Evolutionary conservation across 495 filamentous ascomycete genomes (phyloP), one percentile per base, ranked within the genome.

Genomic region (Penicillium argentinense): DNA sequence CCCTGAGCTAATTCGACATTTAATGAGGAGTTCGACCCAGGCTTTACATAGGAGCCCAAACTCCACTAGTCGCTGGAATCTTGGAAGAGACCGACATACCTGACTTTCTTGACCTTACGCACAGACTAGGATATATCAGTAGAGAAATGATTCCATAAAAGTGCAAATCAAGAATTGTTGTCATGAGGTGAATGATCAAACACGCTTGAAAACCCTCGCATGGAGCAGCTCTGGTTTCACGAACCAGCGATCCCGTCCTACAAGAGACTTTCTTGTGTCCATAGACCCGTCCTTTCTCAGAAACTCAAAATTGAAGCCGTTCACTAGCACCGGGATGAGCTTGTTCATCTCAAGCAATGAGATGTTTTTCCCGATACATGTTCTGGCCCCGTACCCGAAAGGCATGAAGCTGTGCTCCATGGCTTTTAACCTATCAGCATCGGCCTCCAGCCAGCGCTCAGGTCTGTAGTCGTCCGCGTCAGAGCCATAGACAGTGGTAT

Each of bases 401-500:
- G 42, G 32, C 62, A 42, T 30, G 13, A 30, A 30, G 12, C 12
- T 30, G 9, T 30, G 28, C 28, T 30, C 28, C 28, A 30, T 30
- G 14, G 21, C 18, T 3, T 16, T 25, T n/a, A n/a, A n/a, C n/a
- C n/a, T n/a, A 22, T 45, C 16, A 37, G 41, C 14, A 23, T 21
- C 32, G 1, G 14, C 32, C 11, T 34, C 13, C 3, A 34, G 54
- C 42, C 69, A 34, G 11, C 32, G 32, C 19, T 34, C 32, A 6
- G 32, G 32, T 34, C 14, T 5, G 11, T 17, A 87, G 18, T 50
- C 63, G 5, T 81, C 72, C 1, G 76, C 78, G 48, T 83, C 77
- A n/a, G 67, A 59, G 12, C 84, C 83, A 57, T 77, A 88, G 19
- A 86, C 61, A 14, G 73, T 76, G 13, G 67, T 56, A 8, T 74